A percentile compares a stretch with the other conserved stretches of the same genome.
Conservation (phyloP, 2,329 filamentous ascomycete genomes). For the Coniochaeta prunicola region DNA sequence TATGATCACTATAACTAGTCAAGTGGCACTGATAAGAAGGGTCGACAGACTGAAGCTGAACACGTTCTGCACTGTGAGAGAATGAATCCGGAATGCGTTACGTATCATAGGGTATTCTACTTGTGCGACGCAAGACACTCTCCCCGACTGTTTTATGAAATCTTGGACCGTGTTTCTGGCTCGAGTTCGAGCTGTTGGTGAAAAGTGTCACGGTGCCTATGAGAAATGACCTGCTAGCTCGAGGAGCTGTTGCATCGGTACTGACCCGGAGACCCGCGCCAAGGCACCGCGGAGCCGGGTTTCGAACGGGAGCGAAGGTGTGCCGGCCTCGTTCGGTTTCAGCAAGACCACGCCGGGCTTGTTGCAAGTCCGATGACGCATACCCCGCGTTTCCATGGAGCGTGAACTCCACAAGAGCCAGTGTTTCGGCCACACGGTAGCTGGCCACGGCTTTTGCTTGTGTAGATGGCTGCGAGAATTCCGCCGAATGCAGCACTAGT, state of each 20-base stretch:
- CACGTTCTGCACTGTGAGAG: too few species aligned
- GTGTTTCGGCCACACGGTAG: not conserved
- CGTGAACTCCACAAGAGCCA: not conserved
- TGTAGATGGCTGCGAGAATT: not conserved
- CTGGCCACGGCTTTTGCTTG: not conserved
- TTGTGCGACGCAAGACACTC: too few species aligned
- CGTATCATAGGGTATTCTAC: too few species aligned
- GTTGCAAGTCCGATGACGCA: not conserved
- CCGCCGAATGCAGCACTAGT: not conserved
- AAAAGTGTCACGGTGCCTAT: too few species aligned
- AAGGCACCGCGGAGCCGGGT: not conserved
- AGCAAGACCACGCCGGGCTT: not conserved
- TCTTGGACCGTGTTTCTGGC: too few species aligned
- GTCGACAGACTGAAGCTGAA: too few species aligned
- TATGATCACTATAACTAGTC: not conserved
- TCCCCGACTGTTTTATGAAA: too few species aligned
- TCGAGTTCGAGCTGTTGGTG: too few species aligned
- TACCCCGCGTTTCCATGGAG: not conserved
- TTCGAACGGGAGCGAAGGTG: not conserved
- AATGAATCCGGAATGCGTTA: too few species aligned
- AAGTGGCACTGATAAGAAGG: too few species aligned
- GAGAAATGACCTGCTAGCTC: too few species aligned
- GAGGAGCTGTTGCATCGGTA: too few species aligned
- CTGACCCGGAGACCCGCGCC: not conserved
- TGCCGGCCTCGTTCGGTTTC: not conserved